Evolutionary conservation across 2,329 filamentous ascomycete species (phyloP), one percentile per base, ranked within the genome.

Genomic region (Cercospora sp.): DNA sequence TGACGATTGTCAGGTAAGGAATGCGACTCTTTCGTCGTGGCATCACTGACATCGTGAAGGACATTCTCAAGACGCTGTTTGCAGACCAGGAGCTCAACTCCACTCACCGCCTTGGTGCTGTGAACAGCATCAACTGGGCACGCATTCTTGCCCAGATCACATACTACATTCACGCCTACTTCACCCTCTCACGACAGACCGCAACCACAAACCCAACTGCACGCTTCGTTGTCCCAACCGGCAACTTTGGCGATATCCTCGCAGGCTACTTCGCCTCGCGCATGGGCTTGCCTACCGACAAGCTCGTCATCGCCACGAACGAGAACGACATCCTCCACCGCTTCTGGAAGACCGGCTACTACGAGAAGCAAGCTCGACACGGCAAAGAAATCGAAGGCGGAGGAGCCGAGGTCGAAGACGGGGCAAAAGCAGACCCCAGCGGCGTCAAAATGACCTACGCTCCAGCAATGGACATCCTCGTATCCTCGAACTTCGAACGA

Each of bases 41-140:
- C 24, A 66, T n/a, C 5, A 62, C 64, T 67, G 21, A 68, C 34
- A 57, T 28, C 5, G 63, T 1, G 74, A 5, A 90, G 87, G 93
- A 97, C 80, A 96, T 95, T 66, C 91, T 99, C 79, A 98, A 99
- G 82, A 90, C 91, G 1, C 86, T 99, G 61, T 97, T 98, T 78
- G 90, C 89, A 71, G 94, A 99, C 75, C 85, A 90, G 2, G 89
- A 93, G 65, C 91, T 92, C 79, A 98, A 98, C 84, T 83, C 86
- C 74, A 89, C 87, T 1, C 88, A 94, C 77, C 93, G 92, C 73
- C 90, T 98, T 53, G 94, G 91, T 49, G 94, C 95, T 53, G 93
- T 98, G 73, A 98, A 98, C 84, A 95, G 91, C 57, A 98, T 98
- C 83, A 98, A 98, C 83, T 97, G 91, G 87, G 91, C 94, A 1